phyloP scores from a whole-genome alignment of 2,329 filamentous ascomycete genomes.

The Verticillium nubilum region DNA sequence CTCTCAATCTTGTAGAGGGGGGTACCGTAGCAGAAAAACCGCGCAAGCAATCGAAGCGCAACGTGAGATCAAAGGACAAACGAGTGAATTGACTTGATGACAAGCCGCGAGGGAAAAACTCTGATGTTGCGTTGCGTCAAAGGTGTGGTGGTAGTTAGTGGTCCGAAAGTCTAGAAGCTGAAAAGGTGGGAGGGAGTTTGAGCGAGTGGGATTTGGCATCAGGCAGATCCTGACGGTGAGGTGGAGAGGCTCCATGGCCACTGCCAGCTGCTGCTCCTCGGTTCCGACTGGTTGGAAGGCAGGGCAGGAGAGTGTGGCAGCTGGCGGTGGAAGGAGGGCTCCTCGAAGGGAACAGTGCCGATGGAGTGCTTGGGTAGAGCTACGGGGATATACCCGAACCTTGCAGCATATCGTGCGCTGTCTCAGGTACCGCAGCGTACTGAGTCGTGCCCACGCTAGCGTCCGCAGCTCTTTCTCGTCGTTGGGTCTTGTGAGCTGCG shows the following conservation, averaged over 20 bases:
- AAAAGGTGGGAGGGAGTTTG: background rate
- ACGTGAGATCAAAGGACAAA: background rate
- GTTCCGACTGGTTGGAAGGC: background rate
- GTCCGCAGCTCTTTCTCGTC: background rate
- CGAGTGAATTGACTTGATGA: background rate
- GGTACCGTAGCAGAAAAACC: background rate
- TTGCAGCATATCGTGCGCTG: background rate
- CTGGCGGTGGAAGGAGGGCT: background rate
- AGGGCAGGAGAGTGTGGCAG: background rate
- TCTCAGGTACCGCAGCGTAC: background rate
- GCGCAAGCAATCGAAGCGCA: background rate
- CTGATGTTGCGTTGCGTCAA: background rate
- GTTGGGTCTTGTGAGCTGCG: too few species aligned
- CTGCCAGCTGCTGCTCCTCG: background rate
- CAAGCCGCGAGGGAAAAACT: background rate
- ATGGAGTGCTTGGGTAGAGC: background rate
- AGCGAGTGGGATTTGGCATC: background rate
- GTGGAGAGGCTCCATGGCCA: background rate
- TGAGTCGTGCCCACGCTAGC: background rate
- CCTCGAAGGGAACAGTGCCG: too few species aligned
- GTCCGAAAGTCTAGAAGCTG: background rate
- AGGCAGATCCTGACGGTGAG: too few species aligned
- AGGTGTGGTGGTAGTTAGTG: background rate
- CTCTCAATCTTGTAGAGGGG: background rate
- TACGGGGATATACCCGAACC: background rate